These are phyloP conservation scores for Daldinia sp. DNA, from an alignment of 2,329 filamentous ascomycete species.

Conservation along the genomic window DNA sequence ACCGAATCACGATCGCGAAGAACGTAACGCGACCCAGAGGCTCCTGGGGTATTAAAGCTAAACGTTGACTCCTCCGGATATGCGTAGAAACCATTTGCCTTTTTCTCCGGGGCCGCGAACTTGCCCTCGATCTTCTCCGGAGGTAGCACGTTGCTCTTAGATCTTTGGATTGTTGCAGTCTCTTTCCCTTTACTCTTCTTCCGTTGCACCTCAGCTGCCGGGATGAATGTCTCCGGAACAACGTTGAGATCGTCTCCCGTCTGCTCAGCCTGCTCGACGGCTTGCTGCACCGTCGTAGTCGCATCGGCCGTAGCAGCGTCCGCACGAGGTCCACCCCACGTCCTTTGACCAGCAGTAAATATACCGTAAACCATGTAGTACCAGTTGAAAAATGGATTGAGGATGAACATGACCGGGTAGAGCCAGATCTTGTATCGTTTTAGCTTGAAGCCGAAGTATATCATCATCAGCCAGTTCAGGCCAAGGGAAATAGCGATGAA, in stretches of 20 bases:
- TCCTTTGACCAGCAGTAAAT: conserved; percentile 92
- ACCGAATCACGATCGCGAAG: conserved; percentile 72
- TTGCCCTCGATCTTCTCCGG: conserved; percentile 80
- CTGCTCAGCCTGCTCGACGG: conserved; percentile 82
- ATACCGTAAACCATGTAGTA: conserved; percentile 98
- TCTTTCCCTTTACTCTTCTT: conserved; percentile 49
- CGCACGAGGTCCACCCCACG: conserved; percentile 93
- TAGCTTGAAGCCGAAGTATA: conserved; percentile 92
- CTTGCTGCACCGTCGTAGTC: conserved; percentile 81
- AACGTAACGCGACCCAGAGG: conserved; percentile 59
- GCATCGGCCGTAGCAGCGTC: conserved; percentile 86
- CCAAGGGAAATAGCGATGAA: conserved; percentile 95
- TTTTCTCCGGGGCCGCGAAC: conserved; percentile 78
- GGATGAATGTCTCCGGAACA: conserved; percentile 85
- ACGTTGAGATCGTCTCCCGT: conserved; percentile 90
- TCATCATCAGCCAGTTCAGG: conserved; percentile 94
- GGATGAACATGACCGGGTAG: conserved; percentile 93
- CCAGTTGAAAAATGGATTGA: conserved; percentile 99
- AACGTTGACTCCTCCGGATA: conserved; percentile 76
- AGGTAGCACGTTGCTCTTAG: conserved; percentile 74
- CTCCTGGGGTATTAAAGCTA: conserved; percentile 60
- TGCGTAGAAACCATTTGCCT: conserved; percentile 76
- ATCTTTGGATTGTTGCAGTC: conserved; percentile 58
- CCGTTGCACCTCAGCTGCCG: conserved; percentile 63
- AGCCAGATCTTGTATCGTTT: conserved; percentile 93